A percentile compares a stretch with the other conserved stretches of the same genome.
Conservation (phyloP, 2,329 filamentous ascomycete genomes). For the Paecilomyces niveus region DNA sequence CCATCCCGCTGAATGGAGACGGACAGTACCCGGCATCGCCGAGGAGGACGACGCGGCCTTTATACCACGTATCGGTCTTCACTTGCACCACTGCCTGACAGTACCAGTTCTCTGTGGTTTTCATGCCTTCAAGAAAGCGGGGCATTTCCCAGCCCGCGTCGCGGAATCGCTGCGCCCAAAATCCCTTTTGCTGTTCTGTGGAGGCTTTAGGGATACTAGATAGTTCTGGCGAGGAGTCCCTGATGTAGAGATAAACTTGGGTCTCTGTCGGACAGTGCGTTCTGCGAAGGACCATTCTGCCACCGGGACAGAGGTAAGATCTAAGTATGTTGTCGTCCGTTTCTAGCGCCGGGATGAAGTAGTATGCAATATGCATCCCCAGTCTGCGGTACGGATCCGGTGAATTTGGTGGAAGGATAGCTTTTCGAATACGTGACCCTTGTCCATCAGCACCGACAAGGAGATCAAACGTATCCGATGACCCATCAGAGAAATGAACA, state of each 20-base stretch:
- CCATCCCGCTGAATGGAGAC: slow-evolving; percentile 27
- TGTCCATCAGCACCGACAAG: slow-evolving; percentile 52
- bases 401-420: slow-evolving; percentile 22
- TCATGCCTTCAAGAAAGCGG: slow-evolving; percentile 33
- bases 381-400: slow-evolving; percentile 12
- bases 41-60: slow-evolving; percentile 30
- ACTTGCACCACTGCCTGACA: slow-evolving; percentile 32
- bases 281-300: slow-evolving; percentile 15
- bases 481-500: slow-evolving; percentile 39
- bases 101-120: slow-evolving; percentile 37
- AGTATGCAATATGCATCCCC: slow-evolving; percentile 20
- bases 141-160: slow-evolving; percentile 33
- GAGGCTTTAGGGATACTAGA: slow-evolving; percentile 6
- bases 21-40: slow-evolving; percentile 35
- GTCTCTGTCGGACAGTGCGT: slow-evolving; percentile 13
- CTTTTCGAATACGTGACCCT: slow-evolving; percentile 41
- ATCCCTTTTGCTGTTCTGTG: slow-evolving; percentile 18
- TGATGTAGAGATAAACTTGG: slow-evolving; percentile 13
- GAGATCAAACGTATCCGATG: slow-evolving; percentile 41
- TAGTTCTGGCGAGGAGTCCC: background rate
- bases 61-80: slow-evolving; percentile 20
- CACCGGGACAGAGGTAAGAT: slow-evolving; percentile 12
- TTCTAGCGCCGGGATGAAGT: slow-evolving; percentile 16
- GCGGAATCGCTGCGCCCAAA: slow-evolving; percentile 20
- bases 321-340: slow-evolving; percentile 8